Percentiles rank a stretch among this genome's conserved stretches.
Evolutionary conservation across 305 asterid genomes (phyloP).

Genomic region (Fraxinus floribunda): DNA sequence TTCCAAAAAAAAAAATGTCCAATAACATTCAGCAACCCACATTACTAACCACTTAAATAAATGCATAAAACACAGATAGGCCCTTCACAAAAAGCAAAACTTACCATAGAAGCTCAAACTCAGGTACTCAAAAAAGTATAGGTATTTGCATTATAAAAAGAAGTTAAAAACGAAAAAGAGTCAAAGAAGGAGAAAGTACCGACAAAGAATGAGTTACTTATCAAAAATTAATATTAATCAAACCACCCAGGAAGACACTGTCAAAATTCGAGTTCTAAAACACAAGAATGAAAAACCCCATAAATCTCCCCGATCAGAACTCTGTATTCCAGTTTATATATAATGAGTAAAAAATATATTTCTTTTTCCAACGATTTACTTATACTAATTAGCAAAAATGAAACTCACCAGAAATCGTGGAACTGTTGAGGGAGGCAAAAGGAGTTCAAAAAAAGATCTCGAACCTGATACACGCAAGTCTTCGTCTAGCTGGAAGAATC

Average conservation of each 20-base stretch:
- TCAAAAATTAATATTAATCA: background rate
- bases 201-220: background rate
- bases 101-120: background rate
- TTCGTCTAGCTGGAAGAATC: slow-evolving; percentile 55
- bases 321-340: background rate
- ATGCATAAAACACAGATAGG: background rate
- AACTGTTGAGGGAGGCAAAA: background rate
- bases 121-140: no score
- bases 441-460: background rate
- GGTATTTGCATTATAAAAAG: background rate
- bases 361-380: background rate
- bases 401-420: background rate
- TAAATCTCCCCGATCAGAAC: background rate
- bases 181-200: background rate
- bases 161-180: background rate
- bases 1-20: background rate
- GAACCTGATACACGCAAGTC: slow-evolving; percentile 17
- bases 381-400: background rate
- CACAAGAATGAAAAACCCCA: background rate
- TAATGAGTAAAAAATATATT: background rate
- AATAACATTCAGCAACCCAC: background rate
- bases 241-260: background rate
- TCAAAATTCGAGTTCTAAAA: background rate
- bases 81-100: background rate
- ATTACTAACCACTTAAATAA: background rate